Evolutionary conservation across 257 asterid species (phyloP), one percentile per base, ranked within the genome.

Genomic region (Jaltomata sinuosa): DNA sequence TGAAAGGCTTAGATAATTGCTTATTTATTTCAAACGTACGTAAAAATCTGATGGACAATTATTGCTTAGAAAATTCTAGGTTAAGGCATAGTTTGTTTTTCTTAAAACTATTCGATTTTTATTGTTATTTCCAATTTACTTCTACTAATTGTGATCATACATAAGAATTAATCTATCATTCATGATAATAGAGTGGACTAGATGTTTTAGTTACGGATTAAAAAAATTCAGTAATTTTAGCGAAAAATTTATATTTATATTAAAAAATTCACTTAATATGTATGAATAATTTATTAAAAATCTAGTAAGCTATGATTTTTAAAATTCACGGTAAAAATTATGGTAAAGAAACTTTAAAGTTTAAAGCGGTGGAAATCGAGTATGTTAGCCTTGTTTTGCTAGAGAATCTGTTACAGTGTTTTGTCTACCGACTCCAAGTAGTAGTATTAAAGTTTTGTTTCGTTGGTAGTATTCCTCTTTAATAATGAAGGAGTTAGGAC

Each of bases 401-500:
- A 65, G 45, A 65, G 45, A 65, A 31, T 65, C 49, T 8, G 49
- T 6, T 3, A 3, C 16, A 67, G 5, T 67, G 29, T 34, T 32
- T 27, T 67, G 49, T 34, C 49, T 67, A 34, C 76, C 12, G 40
- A 62, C 21, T 65, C 31, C 29, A 36, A 67, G 49, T 67, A 32
- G 45, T 65, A 31, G 47, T 67, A 3, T 32, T 32, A 32, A 32
- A 67, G 45, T 32, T 7, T 32, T 67, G 15, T 32, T 18, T 32
- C 47, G 1, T 19, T 36, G 15, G 18, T 34, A 11, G 29, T 34
- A 34, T 9, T 68, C 77, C 77, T 19, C 50, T 34, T 68, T 21
- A 68, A 34, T 34, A 68, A 19, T 67, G 49, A 67, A 34, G 77
- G 29, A 67, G 77, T 67, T 45, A 7, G 92, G 93, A 19, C 93